phyloP scores from a whole-genome alignment of 1,139 yeast genomes.

The Spencermartinsiella ligniputridi region DNA sequence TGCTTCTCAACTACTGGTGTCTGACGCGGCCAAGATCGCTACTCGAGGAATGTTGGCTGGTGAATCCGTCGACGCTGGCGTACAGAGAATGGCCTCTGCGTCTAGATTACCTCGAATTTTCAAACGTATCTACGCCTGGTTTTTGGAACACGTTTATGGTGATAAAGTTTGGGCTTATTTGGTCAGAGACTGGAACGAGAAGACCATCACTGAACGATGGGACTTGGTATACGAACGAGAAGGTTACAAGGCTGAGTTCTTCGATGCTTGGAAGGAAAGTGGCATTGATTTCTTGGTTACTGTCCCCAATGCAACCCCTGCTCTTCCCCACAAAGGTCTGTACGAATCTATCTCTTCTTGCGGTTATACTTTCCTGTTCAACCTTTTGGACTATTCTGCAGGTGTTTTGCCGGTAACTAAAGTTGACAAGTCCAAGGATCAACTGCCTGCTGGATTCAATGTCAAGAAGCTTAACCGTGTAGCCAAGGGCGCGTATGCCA shows the following conservation, averaged over 20 bases:
- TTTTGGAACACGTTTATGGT: constrained; percentile 30
- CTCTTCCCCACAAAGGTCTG: constrained; percentile 37
- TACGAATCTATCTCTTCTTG: constrained; percentile 36
- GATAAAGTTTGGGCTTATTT: constrained; percentile 40
- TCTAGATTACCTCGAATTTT: constrained; percentile 35
- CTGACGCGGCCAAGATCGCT: constrained; percentile 35
- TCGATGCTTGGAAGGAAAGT: constrained; percentile 34
- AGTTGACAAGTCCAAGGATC: constrained; percentile 47
- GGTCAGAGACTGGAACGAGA: constrained; percentile 37
- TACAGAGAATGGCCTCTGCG: constrained; percentile 31
- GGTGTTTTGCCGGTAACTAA: constrained; percentile 57
- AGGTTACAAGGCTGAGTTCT: constrained; percentile 35
- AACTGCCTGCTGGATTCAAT: constrained; percentile 31
- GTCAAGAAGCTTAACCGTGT: constrained; percentile 34
- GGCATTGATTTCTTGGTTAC: constrained; percentile 38
- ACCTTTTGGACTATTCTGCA: constrained; percentile 54
- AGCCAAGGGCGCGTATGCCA: constrained; percentile 39
- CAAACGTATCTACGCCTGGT: constrained; percentile 37
- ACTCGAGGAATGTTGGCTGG: constrained; percentile 32
- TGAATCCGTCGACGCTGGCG: constrained; percentile 39
- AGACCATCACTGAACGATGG: constrained; percentile 38
- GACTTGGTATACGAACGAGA: constrained; percentile 38
- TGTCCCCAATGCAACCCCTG: constrained; percentile 40
- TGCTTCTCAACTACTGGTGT: constrained; percentile 36
- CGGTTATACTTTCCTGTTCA: constrained; percentile 57